Evolutionary conservation across 805 yeast genomes (phyloP), one percentile per base, ranked within the genome.

Genomic region (Starmerella sp.): DNA sequence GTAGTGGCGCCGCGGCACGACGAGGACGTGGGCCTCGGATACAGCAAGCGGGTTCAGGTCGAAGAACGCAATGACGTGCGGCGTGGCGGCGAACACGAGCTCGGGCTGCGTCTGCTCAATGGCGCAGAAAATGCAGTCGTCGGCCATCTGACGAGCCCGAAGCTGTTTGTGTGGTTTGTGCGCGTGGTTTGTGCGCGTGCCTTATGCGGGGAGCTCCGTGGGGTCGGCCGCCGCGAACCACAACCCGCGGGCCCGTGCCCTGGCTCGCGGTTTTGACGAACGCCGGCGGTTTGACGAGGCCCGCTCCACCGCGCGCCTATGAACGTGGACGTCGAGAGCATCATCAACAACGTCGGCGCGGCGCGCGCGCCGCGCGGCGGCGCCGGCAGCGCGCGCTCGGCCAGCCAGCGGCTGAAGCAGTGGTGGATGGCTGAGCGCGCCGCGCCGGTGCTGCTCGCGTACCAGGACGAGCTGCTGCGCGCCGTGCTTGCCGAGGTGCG

Each of bases 341-440:
- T 83, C 78, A 54, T 95, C 84, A 63, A 86, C 80, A 65, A 77
- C 76, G 63, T 74, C 76, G 48, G 95, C 91, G 56, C 78, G 75
- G 54, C 53, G 38, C 58, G 56, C 28, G 52, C 52, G 15, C 38
- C 34, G 28, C 53, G 46, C 10, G 6, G 17, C 10, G 15, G 22
- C 8, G 6, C 48, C 11, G 14, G 41, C 7, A 37, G 22, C 32
- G 46, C 35, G n/a, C 47, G 10, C 14, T 48, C 58, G 14, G 62
- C 63, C 10, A 52, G 56, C 36, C 53, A 51, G 47, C 57, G 41
- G 35, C 71, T 90, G 45, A 74, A 78, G 28, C 75, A 74, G 32
- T 80, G 81, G 2, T 91, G 96, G 97, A 71, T 84, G 34, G 78
- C 84, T 52, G 98, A 93, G 66, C 75, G 96, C 53, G 81, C 81